phyloP scores from a whole-genome alignment of 345 rosid genomes.

The Acer saccharum region DNA sequence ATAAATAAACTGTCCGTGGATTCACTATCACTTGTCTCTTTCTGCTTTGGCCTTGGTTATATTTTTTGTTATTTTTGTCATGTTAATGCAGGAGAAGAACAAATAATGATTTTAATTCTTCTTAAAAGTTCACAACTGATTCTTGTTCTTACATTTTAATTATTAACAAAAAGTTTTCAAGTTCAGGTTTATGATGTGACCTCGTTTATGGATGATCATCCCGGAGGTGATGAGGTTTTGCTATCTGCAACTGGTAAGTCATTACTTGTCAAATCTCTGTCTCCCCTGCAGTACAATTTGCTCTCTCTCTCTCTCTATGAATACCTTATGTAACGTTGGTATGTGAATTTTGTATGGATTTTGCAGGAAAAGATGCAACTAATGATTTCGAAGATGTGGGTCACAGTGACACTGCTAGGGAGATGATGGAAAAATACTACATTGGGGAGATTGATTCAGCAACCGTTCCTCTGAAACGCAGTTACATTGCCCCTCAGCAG shows the following conservation, averaged over 20 bases:
- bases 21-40: neutral
- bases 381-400: slow-evolving; percentile 95
- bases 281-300: neutral
- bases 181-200: slow-evolving; percentile 92
- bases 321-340: neutral
- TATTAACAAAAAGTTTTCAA: neutral
- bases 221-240: slow-evolving; percentile 97
- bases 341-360: neutral
- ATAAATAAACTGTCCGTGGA: neutral
- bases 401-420: slow-evolving; percentile 92
- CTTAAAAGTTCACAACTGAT: neutral
- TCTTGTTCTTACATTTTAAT: neutral
- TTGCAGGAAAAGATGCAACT: slow-evolving; percentile 86
- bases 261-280: neutral
- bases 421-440: slow-evolving; percentile 68
- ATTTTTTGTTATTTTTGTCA: neutral
- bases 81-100: neutral
- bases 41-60: neutral
- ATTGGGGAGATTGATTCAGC: slow-evolving; percentile 75
- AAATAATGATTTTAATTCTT: neutral
- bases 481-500: slow-evolving; percentile 54
- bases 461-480: slow-evolving; percentile 57
- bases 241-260: slow-evolving; percentile 79
- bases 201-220: slow-evolving; percentile 97
- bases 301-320: neutral